Evolutionary conservation across 1,139 yeast genomes (phyloP), one percentile per base, ranked within the genome.

Genomic region (Magnusiomyces ingens): DNA sequence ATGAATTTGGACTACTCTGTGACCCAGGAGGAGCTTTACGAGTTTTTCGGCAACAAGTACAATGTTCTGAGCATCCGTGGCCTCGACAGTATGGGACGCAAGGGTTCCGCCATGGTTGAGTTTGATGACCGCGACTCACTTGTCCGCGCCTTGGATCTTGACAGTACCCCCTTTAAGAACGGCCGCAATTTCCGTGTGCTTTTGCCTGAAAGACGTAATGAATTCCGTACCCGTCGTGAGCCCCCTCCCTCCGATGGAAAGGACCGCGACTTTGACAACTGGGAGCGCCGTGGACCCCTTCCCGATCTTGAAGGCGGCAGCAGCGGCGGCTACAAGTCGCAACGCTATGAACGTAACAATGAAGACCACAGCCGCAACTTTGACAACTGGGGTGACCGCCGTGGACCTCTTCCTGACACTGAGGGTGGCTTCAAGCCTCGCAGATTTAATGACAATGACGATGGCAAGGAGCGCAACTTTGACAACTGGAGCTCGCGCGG

Each of bases 51-150:
- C 13, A 57, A 52, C 42, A 84, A 80, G 62, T 80, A 82, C 65
- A 72, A 85, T 70, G 79, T 78, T 50, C 75, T 75, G 49, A 82
- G 86, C 55, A 78, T 90, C 57, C 73, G 74, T 18, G 56, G 70
- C 32, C 96, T 96, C 62, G 77, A 75, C 64, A 96, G 88, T 69
- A 71, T 71, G 57, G 72, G 72, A 55, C 79, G 75, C 58, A 81
- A 83, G 67, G 96, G 96, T 45, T 85, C 82, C 69, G 99, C 95
- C 2, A 91, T 90, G 66, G 81, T 93, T 59, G 89, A 95, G 52
- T 85, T 90, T 65, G 71, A 71, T 45, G 81, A 81, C 60, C 80
- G 85, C 67, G 82, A 77, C 36, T 75, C 79, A 43, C 79, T 90
- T 64, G 91, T 82, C 65, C 81, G 80, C 63, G 85, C 94, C 3